phyloP scores from a whole-genome alignment of 345 rosid genomes.

The Moricandia arvensis region DNA sequence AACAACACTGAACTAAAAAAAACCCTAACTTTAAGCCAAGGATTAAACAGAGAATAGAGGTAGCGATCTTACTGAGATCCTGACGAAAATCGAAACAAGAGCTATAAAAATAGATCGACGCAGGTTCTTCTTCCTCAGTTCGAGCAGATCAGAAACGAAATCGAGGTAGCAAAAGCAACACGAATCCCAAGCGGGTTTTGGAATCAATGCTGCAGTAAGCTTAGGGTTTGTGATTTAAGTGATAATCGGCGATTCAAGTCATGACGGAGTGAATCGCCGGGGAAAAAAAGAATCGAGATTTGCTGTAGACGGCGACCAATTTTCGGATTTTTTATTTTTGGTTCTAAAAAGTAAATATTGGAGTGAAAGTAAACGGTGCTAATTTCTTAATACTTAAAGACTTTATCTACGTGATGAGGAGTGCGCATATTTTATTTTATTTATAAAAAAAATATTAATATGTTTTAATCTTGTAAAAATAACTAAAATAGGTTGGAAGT shows the following conservation, averaged over 20 bases:
- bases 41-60: constrained; percentile 12
- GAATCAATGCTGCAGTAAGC: constrained; percentile 12
- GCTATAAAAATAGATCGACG: constrained; percentile 56
- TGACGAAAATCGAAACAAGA: constrained; percentile 48
- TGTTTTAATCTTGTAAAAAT: not conserved
- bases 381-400: constrained; percentile 10
- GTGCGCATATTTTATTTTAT: constrained; percentile 21
- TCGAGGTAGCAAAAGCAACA: constrained; percentile 1
- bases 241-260: constrained; percentile 22
- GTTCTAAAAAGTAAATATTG: constrained; percentile 23
- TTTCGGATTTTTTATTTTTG: not conserved
- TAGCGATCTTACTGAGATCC: constrained; percentile 52
- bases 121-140: constrained; percentile 47
- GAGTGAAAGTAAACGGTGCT: constrained; percentile 42
- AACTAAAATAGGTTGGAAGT: no score
- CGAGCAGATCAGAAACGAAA: constrained; percentile 52
- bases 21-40: constrained; percentile 23
- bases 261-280: constrained; percentile 29
- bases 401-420: constrained; percentile 22
- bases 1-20: constrained; percentile 18
- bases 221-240: constrained; percentile 28
- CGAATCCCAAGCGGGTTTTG: not conserved
- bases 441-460: not conserved
- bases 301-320: constrained; percentile 27
- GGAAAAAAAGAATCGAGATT: constrained; percentile 20